phyloP scores from a whole-genome alignment of 352 stramenopile species.

The Phytopythium aichiense region DNA sequence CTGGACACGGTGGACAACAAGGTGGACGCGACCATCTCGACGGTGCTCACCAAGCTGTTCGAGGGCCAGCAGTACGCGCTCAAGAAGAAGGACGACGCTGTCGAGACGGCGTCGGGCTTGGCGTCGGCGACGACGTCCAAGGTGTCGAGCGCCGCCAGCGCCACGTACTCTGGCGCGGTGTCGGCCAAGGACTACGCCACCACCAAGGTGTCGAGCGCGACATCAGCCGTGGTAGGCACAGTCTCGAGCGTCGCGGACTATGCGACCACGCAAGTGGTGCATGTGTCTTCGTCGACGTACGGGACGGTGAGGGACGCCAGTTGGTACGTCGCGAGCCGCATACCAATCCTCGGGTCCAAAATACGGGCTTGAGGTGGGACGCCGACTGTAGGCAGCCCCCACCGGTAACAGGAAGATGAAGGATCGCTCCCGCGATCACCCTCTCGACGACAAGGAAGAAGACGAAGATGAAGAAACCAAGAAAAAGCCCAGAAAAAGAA shows the following conservation, averaged over 20 bases:
- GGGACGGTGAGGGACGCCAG: constrained; percentile 48
- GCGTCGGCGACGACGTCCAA: constrained; percentile 39
- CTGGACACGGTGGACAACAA: constrained; percentile 60
- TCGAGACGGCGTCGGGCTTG: constrained; percentile 29
- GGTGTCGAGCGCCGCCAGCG: constrained; percentile 35
- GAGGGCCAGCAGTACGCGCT: constrained; percentile 59
- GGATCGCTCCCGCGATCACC: neutral
- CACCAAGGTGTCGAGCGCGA: constrained; percentile 26
- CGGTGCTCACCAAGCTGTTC: constrained; percentile 47
- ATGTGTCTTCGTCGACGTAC: constrained; percentile 64
- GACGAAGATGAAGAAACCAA: neutral
- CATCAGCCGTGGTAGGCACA: constrained; percentile 34
- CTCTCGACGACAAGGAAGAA: constrained; percentile 1
- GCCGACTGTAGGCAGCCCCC: constrained; percentile 29
- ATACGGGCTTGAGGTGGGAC: constrained; percentile 50
- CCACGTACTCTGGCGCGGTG: constrained; percentile 35
- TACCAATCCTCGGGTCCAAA: constrained; percentile 60
- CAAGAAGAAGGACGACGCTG: constrained; percentile 60
- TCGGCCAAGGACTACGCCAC: constrained; percentile 68
- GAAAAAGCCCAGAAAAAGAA: constrained; percentile 3
- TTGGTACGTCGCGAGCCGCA: constrained; percentile 48
- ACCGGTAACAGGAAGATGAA: constrained; percentile 28
- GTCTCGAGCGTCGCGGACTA: constrained; percentile 57
- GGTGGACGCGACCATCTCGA: constrained; percentile 54
- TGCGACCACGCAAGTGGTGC: constrained; percentile 57